Conservation (phyloP, 2,329 filamentous ascomycete genomes). For the Diplodia sapinea region DNA sequence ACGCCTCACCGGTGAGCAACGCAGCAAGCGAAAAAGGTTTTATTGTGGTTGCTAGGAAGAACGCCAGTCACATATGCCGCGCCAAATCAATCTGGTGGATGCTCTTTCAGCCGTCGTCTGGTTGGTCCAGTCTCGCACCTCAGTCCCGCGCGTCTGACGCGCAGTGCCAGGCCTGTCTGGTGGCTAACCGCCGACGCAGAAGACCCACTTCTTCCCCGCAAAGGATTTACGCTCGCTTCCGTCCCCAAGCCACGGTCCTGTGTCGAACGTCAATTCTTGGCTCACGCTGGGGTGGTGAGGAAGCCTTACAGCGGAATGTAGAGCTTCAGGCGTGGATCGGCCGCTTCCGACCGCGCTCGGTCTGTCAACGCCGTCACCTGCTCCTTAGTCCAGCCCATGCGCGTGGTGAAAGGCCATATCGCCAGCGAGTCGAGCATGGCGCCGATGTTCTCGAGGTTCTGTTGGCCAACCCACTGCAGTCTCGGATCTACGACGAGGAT, state of each 20-base stretch:
- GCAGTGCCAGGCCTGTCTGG: constrained; percentile 13
- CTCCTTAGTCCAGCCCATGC: constrained; percentile 42
- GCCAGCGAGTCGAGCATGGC: constrained; percentile 47
- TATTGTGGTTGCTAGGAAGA: constrained; percentile 22
- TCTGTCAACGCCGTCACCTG: constrained; percentile 41
- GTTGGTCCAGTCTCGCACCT: constrained; percentile 19
- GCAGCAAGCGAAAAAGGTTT: constrained; percentile 5
- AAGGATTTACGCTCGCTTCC: constrained; percentile 36
- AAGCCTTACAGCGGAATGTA: constrained; percentile 47
- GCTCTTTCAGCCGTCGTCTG: neutral
- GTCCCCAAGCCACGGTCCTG: constrained; percentile 41
- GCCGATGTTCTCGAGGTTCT: constrained; percentile 40
- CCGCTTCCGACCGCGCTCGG: constrained; percentile 41
- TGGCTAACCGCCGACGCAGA: constrained; percentile 25
- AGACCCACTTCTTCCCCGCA: constrained; percentile 30
- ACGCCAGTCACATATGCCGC: constrained; percentile 16
- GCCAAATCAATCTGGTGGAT: constrained; percentile 24
- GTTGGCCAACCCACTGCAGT: constrained; percentile 41
- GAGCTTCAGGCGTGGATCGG: constrained; percentile 41
- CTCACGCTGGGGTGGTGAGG: neutral
- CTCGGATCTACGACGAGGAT: constrained; percentile 38
- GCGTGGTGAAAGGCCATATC: constrained; percentile 46
- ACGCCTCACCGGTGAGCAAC: neutral
- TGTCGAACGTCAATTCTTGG: constrained; percentile 6
- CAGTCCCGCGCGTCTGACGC: constrained; percentile 12